These are phyloP conservation scores for Torrubiella hemipterigena DNA, from an alignment of 2,329 filamentous ascomycete species.

Conservation along the genomic window DNA sequence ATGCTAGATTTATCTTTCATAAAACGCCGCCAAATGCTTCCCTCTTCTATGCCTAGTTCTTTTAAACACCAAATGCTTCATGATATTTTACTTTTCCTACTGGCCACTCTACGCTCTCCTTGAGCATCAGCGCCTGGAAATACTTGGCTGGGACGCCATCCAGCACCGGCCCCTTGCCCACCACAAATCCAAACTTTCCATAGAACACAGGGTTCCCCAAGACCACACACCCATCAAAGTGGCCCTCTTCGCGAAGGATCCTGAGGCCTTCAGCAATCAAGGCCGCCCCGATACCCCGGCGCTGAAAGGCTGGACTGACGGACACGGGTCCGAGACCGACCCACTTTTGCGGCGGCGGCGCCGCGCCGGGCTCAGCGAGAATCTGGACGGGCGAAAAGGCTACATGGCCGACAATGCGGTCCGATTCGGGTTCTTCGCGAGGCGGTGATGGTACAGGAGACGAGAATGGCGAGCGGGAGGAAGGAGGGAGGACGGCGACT, in stretches of 20 bases:
- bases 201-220: conserved; percentile 2
- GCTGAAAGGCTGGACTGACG: conserved; percentile 1
- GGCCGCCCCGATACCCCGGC: conserved; percentile 1
- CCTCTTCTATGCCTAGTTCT: conserved; percentile 1
- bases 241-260: background rate
- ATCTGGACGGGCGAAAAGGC: conserved; percentile 3
- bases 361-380: too few species aligned
- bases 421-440: too few species aligned
- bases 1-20: too few species aligned
- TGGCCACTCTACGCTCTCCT: conserved; percentile 1
- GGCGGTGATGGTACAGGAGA: too few species aligned
- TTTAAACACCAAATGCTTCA: conserved; percentile 1
- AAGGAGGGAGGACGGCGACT: conserved; percentile 2
- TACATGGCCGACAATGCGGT: conserved; percentile 3
- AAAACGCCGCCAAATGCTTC: too few species aligned
- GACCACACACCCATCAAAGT: conserved; percentile 2
- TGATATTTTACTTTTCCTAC: conserved; percentile 2
- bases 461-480: background rate
- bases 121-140: conserved; percentile 1
- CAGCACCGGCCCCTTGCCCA: background rate
- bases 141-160: conserved; percentile 1
- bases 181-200: conserved; percentile 1
- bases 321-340: conserved; percentile 3
- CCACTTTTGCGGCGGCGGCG: background rate
- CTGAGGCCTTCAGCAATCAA: conserved; percentile 1